These are phyloP conservation scores for Solanum peruvianum DNA, from an alignment of 257 asterid species.

Conservation along the genomic window DNA sequence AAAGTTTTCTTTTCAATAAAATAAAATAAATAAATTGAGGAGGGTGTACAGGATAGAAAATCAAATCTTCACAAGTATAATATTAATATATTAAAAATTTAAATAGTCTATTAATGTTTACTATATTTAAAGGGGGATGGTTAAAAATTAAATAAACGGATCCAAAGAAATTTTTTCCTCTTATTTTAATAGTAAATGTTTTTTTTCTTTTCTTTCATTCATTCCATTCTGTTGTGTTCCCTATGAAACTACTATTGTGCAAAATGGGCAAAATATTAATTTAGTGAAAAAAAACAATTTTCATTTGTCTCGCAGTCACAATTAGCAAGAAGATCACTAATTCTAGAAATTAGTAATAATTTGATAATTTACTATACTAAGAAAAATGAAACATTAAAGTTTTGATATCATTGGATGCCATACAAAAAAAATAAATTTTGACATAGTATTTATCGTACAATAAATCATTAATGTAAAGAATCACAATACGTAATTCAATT, in stretches of 20 bases:
- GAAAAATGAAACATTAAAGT: not conserved
- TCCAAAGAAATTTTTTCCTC: not conserved
- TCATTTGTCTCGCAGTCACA: not conserved
- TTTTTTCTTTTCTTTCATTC: not conserved
- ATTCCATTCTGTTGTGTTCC: not conserved
- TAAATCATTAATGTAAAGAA: not conserved
- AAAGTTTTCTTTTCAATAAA: no score
- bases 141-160: not conserved
- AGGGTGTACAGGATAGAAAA: not conserved
- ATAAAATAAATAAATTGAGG: not conserved
- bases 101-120: not conserved
- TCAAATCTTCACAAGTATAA: no score
- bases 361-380: not conserved
- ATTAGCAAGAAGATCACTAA: not conserved
- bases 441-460: not conserved
- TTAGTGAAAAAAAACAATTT: not conserved
- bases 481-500: not conserved
- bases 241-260: not conserved
- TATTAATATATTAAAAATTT: no score
- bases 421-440: not conserved
- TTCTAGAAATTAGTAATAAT: not conserved
- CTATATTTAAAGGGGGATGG: not conserved
- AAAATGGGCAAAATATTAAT: not conserved
- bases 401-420: not conserved
- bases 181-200: not conserved